Base-by-base conservation (phyloP, 2,329 filamentous ascomycete species). In the Drechmeria coniospora region DNA sequence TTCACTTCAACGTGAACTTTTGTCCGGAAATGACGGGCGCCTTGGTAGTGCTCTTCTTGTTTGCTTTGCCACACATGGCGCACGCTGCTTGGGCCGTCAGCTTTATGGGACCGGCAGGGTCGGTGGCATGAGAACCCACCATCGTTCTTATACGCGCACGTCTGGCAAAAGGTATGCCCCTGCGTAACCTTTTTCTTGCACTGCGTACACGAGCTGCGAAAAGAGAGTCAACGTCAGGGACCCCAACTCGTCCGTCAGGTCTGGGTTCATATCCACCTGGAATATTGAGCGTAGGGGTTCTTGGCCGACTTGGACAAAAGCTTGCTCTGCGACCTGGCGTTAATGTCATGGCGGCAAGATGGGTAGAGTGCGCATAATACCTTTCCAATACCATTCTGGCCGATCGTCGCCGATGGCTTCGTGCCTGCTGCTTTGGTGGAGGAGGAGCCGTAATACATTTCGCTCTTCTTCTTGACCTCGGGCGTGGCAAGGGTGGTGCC, bases 141-240 rank as follows among this genome's bases (percentile, higher is more conserved):
- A 43, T 76, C 67, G 33, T 61, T 59, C 41, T 67, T 63, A 47
- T 74, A 77, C 9, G 72, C 69, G 45, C 72, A 77, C 23, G 62
- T 61, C 36, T 75, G 65, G 40, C 72, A 77, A 36, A 56, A 68
- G 26, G 65, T 66, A 43, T 63, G 60, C 9, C 72, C 72, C 40
- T 70, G 61, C 8, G 70, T 61, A n/a, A 70, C 61, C 45, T 74
- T 75, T 16, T 65, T 66, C 47, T 72, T 75, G 58, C 72, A 77
- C 21, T 58, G 60, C 7, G 61, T 59, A 41, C 72, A 77, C 1
- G 65, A 62, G 40, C 67, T 71, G 13, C 10, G 20, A 15, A 20
- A 11, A 9, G 5, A 11, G 11, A 18, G 20, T 32, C 10, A 31
- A n/a, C 25, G 9, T 13, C 11, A 10, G 6, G 8, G 6, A 11